Base-by-base conservation (phyloP, 768 basidiomycete genomes). In the Mycena olivaceomarginata region DNA sequence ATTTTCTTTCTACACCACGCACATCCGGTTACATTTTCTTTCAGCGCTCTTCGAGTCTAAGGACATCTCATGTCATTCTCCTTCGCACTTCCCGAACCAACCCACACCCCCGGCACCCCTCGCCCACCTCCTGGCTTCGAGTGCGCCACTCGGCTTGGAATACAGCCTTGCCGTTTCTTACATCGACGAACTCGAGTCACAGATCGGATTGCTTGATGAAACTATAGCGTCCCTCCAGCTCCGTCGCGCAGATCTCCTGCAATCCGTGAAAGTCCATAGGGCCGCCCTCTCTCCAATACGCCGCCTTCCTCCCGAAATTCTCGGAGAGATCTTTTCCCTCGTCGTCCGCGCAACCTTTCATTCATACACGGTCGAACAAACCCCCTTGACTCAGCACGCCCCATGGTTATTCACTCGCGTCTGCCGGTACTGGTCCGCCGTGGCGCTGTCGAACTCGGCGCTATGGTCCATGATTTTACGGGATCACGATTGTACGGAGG, bases 401-500 rank as follows among this genome's bases (percentile, higher is more conserved):
- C 75, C 70, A 0, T 76, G 75, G 75, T 7, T 76, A 11, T 16
- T 76, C 22, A 67, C 70, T 10, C 64, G 64, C 3, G 40, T 72
- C 7, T 72, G 75, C 53, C 69, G 57, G 2, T 57, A 41, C 20
- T 76, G 75, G 75, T 25, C 70, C 0, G 57, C 31, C 0, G 69
- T 72, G 12, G 75, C 75, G 2, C 59, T 71, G 18, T n/a, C 45
- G 45, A 76, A n/a, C 1, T 57, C 70, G 8, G 11, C 70, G 18
- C 25, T 76, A 37, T 76, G 75, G 75, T 46, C 75, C 31, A 31
- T 3, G 4, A 31, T 31, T 31, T 31, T 31, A 31, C 31, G 4
- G 31, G 57, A 71, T 45, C 70, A 67, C 7, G 75, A 67, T 31
- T n/a, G n/a, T 15, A 0, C 53, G 11, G 69, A 56, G n/a, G 41